These are phyloP conservation scores for Eimeria sp. DNA, from an alignment of 169 alveolate species.

Conservation along the genomic window DNA sequence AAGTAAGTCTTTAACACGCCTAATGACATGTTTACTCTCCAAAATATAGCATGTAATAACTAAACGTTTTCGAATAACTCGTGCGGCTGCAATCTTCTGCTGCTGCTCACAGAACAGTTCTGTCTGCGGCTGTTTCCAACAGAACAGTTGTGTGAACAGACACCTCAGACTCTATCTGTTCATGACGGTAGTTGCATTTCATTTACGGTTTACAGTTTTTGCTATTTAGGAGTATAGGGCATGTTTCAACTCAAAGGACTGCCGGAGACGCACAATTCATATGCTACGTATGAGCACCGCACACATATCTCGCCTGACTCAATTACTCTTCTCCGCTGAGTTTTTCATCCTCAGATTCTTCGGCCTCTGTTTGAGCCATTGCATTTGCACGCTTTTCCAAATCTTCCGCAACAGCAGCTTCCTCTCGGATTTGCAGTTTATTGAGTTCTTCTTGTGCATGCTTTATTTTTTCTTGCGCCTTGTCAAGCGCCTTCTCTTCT, in stretches of 20 bases:
- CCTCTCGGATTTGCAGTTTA: not conserved
- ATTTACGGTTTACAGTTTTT: not conserved
- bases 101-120: too few relatives aligned
- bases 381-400: constrained; percentile 5
- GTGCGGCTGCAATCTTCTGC: too few relatives aligned
- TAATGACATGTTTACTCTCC: not conserved
- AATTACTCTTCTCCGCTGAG: constrained; percentile 15
- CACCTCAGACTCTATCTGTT: not conserved
- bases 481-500: constrained; percentile 61
- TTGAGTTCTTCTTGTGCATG: constrained; percentile 55
- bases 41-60: not conserved
- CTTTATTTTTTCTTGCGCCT: constrained; percentile 51
- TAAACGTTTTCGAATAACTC: too few relatives aligned
- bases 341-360: constrained; percentile 44
- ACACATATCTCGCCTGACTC: not conserved
- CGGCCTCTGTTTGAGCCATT: constrained; percentile 29
- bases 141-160: not conserved
- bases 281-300: not conserved
- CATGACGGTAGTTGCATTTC: not conserved
- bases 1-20: not conserved
- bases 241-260: not conserved
- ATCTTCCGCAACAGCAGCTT: not conserved
- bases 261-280: not conserved
- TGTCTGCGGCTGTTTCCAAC: too few relatives aligned
- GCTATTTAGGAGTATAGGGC: not conserved